These are phyloP conservation scores for Porogramme epimiltina DNA, from an alignment of 1,284 basidiomycete species.

Conservation along the genomic window DNA sequence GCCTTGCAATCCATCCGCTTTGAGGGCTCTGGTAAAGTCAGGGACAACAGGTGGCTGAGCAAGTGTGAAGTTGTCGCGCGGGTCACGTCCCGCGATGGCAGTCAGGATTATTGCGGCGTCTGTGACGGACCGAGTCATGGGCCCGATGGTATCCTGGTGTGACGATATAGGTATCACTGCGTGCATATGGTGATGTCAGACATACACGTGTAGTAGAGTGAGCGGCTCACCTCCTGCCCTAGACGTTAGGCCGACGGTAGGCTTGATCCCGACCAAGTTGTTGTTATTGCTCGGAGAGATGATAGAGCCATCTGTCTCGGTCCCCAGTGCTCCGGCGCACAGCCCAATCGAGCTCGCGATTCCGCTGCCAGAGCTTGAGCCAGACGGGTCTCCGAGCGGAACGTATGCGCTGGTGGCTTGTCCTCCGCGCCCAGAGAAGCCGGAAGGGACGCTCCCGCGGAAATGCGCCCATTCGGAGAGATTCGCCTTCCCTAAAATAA, in stretches of 20 bases:
- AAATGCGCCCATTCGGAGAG: slow-evolving; percentile 64
- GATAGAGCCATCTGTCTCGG: slow-evolving; percentile 69
- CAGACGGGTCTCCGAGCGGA: slow-evolving; percentile 60
- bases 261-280: slow-evolving; percentile 53
- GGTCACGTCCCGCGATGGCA: slow-evolving; percentile 47
- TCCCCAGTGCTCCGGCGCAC: slow-evolving; percentile 56
- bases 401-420: slow-evolving; percentile 63
- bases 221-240: slow-evolving; percentile 42
- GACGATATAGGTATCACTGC: slow-evolving; percentile 51
- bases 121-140: slow-evolving; percentile 47
- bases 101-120: slow-evolving; percentile 47
- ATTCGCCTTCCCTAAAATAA: slow-evolving; percentile 65
- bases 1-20: slow-evolving; percentile 36
- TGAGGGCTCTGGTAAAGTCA: slow-evolving; percentile 40
- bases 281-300: slow-evolving; percentile 42
- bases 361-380: slow-evolving; percentile 65
- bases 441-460: slow-evolving; percentile 54
- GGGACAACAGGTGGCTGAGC: slow-evolving; percentile 41
- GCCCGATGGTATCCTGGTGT: slow-evolving; percentile 53
- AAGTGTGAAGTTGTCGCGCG: slow-evolving; percentile 45
- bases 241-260: slow-evolving; percentile 51
- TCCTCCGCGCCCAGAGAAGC: slow-evolving; percentile 68
- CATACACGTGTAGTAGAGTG: not conserved
- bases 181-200: not conserved
- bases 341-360: slow-evolving; percentile 65